Base-by-base conservation (phyloP, 768 basidiomycete genomes). In the Coprinopsis cinerea region DNA sequence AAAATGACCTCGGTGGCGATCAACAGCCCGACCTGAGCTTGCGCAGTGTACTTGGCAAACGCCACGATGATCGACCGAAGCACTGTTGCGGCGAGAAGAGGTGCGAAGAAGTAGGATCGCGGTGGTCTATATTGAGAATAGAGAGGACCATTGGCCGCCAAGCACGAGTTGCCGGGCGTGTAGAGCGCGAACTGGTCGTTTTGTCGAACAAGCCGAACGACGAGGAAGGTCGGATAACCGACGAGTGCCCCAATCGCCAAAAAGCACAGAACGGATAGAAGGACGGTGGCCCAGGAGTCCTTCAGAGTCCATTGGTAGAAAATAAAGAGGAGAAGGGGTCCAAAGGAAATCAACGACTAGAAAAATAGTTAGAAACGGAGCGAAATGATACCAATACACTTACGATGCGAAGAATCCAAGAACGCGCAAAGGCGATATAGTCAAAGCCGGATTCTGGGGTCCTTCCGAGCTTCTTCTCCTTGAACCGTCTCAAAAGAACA, bases 221-320 rank as follows among this genome's bases (percentile, higher is more conserved):
- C 70, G 50, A 72, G 60, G 61, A 80, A 64, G 48, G 72, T 60
- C 1, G 79, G 72, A 55, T 77, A 74, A 20, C 71, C 57, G 35
- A 92, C 67, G 51, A 74, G 59, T 9, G 69, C 66, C 26, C 76
- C 39, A 26, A 88, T 65, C 40, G 64, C 67, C 40, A 88, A 58
- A 61, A 93, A 69, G 10, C 76, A 64, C 51, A 94, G 59, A 52
- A 86, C 85, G 2, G 92, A 88, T 34, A 97, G 73, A 28, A 95
- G 70, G 56, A 83, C 76, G 0, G 92, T 78, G 2, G 95, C 73
- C 85, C 90, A 92, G 0, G 92, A 93, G 65, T 97, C 92, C 51
- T 79, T 70, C 54, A 93, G 71, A 0, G 88, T 89, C 90, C 93
- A 97, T 64, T 97, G 93, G 64, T 85, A 92, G 60, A 96, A 78